Conservation (phyloP, 2,329 filamentous ascomycete genomes). For the Diaporthe vexans region DNA sequence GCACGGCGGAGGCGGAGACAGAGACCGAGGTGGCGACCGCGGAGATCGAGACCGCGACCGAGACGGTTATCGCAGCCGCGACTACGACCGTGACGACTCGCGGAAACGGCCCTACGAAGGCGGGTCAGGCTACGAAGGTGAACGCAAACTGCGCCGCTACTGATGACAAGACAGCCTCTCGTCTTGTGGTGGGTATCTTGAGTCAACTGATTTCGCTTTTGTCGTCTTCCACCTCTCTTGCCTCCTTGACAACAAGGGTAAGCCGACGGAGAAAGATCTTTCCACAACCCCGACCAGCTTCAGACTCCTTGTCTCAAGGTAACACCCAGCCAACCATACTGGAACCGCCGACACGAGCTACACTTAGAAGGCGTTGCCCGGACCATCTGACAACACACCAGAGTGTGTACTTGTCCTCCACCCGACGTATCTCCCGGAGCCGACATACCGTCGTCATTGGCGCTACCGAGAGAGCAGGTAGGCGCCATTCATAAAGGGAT, state of each 20-base stretch:
- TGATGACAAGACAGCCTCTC: slow-evolving; percentile 56
- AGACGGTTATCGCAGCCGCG: slow-evolving; percentile 65
- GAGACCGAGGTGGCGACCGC: slow-evolving; percentile 53
- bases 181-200: slow-evolving; percentile 64
- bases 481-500: slow-evolving; percentile 29
- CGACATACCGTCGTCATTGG: neutral
- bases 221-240: slow-evolving; percentile 44
- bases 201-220: slow-evolving; percentile 44
- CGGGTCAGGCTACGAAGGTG: slow-evolving; percentile 81
- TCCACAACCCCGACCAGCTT: slow-evolving; percentile 7
- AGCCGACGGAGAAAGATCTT: slow-evolving; percentile 42
- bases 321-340: slow-evolving; percentile 20
- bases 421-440: neutral
- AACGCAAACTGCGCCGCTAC: slow-evolving; percentile 75
- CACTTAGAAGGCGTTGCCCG: neutral
- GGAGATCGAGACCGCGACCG: slow-evolving; percentile 63
- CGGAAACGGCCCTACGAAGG: slow-evolving; percentile 82
- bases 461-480: neutral
- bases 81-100: slow-evolving; percentile 65
- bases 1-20: slow-evolving; percentile 59
- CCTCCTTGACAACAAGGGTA: slow-evolving; percentile 48
- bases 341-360: slow-evolving; percentile 5
- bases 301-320: slow-evolving; percentile 28
- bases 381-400: neutral
- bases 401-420: neutral